phyloP scores from a whole-genome alignment of 2,329 filamentous ascomycete genomes.

The Metarhizium humberi region DNA sequence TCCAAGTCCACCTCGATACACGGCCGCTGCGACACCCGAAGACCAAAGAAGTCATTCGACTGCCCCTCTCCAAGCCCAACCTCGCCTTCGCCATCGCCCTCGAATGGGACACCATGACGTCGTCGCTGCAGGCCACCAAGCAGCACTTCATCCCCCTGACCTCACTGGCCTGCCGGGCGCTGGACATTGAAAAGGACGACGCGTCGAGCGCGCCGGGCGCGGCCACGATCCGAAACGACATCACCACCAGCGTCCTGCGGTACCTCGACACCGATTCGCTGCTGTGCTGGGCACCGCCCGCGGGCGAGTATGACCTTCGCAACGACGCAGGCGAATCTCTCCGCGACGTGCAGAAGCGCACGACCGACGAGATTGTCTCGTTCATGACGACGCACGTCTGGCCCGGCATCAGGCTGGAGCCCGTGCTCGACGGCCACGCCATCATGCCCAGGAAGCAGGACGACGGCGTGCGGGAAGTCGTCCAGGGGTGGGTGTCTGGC shows the following conservation, averaged over 20 bases:
- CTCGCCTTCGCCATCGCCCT: conserved; percentile 79
- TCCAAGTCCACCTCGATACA: conserved; percentile 64
- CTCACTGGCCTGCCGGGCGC: conserved; percentile 69
- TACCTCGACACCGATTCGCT: conserved; percentile 90
- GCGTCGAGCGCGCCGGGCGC: conserved; percentile 13
- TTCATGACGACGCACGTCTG: conserved; percentile 68
- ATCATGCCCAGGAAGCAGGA: conserved; percentile 70
- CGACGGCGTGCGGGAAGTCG: conserved; percentile 64
- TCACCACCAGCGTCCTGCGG: conserved; percentile 62
- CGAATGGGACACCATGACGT: conserved; percentile 84
- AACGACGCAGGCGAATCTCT: conserved; percentile 49
- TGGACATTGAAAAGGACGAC: conserved; percentile 71
- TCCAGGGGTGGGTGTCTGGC: conserved; percentile 66
- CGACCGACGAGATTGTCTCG: conserved; percentile 60
- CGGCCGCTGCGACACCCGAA: conserved; percentile 70
- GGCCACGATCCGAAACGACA: conserved; percentile 50
- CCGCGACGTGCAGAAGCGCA: conserved; percentile 60
- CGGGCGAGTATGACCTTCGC: conserved; percentile 35
- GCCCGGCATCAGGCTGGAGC: conserved; percentile 70
- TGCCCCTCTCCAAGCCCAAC: conserved; percentile 68
- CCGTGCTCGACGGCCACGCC: conserved; percentile 68
- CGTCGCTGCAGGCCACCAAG: conserved; percentile 73
- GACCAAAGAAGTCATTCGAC: conserved; percentile 59
- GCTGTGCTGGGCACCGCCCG: conserved; percentile 71
- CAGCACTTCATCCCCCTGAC: conserved; percentile 87